Conservation (phyloP, 139 green algal species). For the Chlamydomonas schloesseri region DNA sequence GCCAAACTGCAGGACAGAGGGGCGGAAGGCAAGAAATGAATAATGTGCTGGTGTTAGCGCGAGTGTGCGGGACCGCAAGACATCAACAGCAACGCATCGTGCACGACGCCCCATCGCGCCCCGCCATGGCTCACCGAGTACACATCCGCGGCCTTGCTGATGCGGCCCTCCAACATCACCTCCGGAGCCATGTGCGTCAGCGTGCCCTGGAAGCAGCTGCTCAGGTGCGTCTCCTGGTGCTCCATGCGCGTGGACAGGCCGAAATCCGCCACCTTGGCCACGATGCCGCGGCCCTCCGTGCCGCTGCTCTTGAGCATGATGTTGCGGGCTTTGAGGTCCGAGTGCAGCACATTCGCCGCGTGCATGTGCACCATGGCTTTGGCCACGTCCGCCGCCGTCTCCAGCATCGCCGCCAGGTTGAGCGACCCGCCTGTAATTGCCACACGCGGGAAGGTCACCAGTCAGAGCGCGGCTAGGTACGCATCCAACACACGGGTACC, state of each 20-base stretch:
- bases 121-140: constrained; percentile 8
- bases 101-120: too few relatives aligned
- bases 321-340: constrained; percentile 26
- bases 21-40: too few relatives aligned
- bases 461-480: too few relatives aligned
- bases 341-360: constrained; percentile 58
- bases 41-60: too few relatives aligned
- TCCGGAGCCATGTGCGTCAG: constrained; percentile 61
- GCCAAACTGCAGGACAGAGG: constrained; percentile 16
- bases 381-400: constrained; percentile 65
- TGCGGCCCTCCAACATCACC: constrained; percentile 56
- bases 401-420: constrained; percentile 57
- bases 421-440: background rate
- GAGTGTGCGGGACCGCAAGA: too few relatives aligned
- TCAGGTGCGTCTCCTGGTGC: constrained; percentile 53
- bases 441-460: too few relatives aligned
- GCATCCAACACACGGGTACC: background rate
- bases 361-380: constrained; percentile 72
- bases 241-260: constrained; percentile 57
- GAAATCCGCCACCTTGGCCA: constrained; percentile 64
- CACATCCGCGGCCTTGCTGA: constrained; percentile 55
- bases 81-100: too few relatives aligned
- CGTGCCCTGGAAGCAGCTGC: constrained; percentile 58
- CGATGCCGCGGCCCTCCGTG: constrained; percentile 34
- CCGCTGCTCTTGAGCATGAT: constrained; percentile 51